Base-by-base conservation (phyloP, 129 eudicot species). In the Logfia minima region DNA sequence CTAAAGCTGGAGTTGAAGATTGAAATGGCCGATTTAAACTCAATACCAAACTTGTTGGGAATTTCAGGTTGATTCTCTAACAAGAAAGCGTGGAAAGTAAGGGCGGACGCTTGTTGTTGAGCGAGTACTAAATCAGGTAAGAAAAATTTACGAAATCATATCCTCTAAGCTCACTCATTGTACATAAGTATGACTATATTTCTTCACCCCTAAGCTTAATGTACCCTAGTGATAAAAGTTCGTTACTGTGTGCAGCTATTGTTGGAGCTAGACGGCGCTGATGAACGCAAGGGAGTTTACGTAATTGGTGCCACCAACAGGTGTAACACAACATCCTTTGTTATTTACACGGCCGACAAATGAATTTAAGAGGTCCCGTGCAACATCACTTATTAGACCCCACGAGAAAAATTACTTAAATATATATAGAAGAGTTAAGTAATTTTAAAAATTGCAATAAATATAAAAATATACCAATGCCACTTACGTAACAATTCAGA, bases 301-400 rank as follows among this genome's bases (percentile, higher is more conserved):
- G 83, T 91, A 13, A 91, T 91, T 83, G 93, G 93, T 72, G 96
- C 98, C 34, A 92, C 98, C 55, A 92, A 92, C 80, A 87, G 96
- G 98, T 92, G 68, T 28, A 32, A 18, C 43, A 68, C 51, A 22
- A 60, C 63, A 65, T 73, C 21, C 4, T 72, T 39, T 39, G 29
- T 26, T 59, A 26, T 26, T 26, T 26, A 26, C 29, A 26, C 29
- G 2, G 29, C 29, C 29, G 29, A 26, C 29, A 26, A 26, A 26
- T 26, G 29, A 26, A 26, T 1, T 26, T 26, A 2, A 1, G 29
- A 26, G 29, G 29, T 2, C 29, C 63, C 8, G 63, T 56, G 19
- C 63, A 56, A 56, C 4, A 18, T 56, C 23, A 56, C 22, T 18
- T 19, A 56, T 19, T 34, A 34, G 0, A 34, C 37, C 6, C 37